Base-by-base conservation (phyloP, 441 rosid genomes). In the Populus hybrid region DNA sequence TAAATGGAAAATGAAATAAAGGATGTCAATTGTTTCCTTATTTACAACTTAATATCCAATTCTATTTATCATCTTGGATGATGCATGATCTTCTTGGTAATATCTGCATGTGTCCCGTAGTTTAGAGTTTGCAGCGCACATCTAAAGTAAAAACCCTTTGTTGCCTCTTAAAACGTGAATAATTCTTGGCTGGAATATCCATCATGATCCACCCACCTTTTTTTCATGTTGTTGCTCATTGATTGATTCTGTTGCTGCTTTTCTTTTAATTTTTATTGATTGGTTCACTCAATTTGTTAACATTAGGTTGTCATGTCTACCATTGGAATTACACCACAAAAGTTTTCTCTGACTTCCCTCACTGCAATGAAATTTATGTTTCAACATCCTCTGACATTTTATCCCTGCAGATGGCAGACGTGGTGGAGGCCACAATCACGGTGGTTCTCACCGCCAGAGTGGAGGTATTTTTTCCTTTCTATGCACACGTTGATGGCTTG, bases 321-420 rank as follows among this genome's bases (percentile, higher is more conserved):
- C 65, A 14, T 4, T 71, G 24, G 24, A 30, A 71, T 26, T 18
- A 42, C 28, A 30, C 30, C 75, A 30, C 26, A 28, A 72, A 72
- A 46, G 5, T 26, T 2, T 53, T 21, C 24, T 53, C 34, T 34
- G 75, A 38, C 40, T 18, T 9, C 16, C 8, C 53, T 36, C 24
- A 57, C 32, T 30, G 32, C 3, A 5, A 4, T 14, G n/a, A 16
- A 50, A 50, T 35, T 14, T 63, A 8, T 23, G 20, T 21, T 21
- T 42, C 20, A 53, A 74, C 38, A 8, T 34, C 73, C 36, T 64
- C 30, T 81, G 74, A 79, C 71, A 5, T 59, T 76, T 46, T 65
- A 50, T 67, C 83, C 32, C 72, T 82, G 78, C 90, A 95, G 98
- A 91, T 87, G 94, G 90, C 71, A 90, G 95, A 78, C 97, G 89